A percentile compares a stretch with the other conserved stretches of the same genome.
Conservation (phyloP, 495 filamentous ascomycete species). For the Penicillium desertorum region DNA sequence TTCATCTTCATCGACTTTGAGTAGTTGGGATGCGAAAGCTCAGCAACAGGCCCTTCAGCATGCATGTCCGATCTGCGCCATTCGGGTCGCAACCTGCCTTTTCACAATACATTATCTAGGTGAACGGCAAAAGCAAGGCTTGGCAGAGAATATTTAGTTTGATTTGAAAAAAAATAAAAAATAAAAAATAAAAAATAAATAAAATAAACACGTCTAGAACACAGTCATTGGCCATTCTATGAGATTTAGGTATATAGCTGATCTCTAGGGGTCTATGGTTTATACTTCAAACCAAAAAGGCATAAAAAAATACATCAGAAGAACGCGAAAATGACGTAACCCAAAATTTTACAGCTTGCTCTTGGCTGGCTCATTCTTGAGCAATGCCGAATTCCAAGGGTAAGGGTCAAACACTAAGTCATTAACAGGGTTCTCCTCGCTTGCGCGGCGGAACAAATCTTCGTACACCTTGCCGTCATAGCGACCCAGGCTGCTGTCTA, state of each 20-base stretch:
- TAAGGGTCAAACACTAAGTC: constrained; percentile 66
- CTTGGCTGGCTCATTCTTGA: constrained; percentile 50
- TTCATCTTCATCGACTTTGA: too few species aligned
- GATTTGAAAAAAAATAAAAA: too few species aligned
- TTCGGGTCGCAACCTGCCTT: too few species aligned
- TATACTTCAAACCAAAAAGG: constrained; percentile 3
- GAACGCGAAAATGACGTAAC: constrained; percentile 9
- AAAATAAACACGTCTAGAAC: not conserved
- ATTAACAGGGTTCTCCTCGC: constrained; percentile 67
- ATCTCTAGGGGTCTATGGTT: constrained; percentile 18
- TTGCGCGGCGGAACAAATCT: constrained; percentile 65
- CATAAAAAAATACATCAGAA: constrained; percentile 10
- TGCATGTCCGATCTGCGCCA: not conserved
- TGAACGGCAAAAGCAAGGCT: not conserved
- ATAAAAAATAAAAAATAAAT: too few species aligned
- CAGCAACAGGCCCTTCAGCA: not conserved
- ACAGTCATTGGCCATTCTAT: constrained; percentile 12
- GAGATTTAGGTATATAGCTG: constrained; percentile 21
- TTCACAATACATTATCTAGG: not conserved
- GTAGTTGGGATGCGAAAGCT: not conserved
- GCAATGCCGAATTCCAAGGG: constrained; percentile 57
- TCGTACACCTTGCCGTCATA: constrained; percentile 68
- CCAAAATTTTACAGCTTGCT: constrained; percentile 40
- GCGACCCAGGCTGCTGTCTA: constrained; percentile 63
- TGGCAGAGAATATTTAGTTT: not conserved